Evolutionary conservation across 257 asterid species (phyloP).

Genomic region (Przewalskia tangutica): DNA sequence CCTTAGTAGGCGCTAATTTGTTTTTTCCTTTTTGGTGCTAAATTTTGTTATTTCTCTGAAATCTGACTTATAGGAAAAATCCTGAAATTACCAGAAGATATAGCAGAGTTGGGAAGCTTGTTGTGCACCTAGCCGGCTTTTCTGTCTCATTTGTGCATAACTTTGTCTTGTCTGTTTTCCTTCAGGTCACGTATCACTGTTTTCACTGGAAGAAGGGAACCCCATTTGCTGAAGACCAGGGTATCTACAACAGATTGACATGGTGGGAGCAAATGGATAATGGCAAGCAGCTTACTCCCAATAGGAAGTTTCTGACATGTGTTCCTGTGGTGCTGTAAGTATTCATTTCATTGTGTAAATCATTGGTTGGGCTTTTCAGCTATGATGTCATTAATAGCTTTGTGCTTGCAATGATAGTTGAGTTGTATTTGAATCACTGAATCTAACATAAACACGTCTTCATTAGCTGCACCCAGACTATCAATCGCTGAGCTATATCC

Average conservation of each 20-base stretch:
- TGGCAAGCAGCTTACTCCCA: constrained; percentile 88
- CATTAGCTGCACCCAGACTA: neutral
- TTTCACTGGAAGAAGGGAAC: constrained; percentile 96
- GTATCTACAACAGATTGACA: constrained; percentile 71
- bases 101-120: neutral
- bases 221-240: constrained; percentile 91
- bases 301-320: constrained; percentile 81
- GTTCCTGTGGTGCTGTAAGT: constrained; percentile 91
- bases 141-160: neutral
- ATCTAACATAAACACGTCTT: neutral
- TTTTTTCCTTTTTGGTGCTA: neutral
- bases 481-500: neutral
- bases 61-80: neutral
- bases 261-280: constrained; percentile 96
- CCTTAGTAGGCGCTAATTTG: neutral
- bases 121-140: neutral
- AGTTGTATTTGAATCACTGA: neutral
- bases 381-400: neutral
- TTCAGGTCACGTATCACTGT: constrained; percentile 71
- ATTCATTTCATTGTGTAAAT: neutral
- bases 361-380: neutral
- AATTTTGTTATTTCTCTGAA: neutral
- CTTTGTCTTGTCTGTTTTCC: constrained; percentile 2
- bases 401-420: neutral
- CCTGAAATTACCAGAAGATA: neutral